Base-by-base conservation (phyloP, 2,329 filamentous ascomycete species). In the Colletotrichum tamarilloi region DNA sequence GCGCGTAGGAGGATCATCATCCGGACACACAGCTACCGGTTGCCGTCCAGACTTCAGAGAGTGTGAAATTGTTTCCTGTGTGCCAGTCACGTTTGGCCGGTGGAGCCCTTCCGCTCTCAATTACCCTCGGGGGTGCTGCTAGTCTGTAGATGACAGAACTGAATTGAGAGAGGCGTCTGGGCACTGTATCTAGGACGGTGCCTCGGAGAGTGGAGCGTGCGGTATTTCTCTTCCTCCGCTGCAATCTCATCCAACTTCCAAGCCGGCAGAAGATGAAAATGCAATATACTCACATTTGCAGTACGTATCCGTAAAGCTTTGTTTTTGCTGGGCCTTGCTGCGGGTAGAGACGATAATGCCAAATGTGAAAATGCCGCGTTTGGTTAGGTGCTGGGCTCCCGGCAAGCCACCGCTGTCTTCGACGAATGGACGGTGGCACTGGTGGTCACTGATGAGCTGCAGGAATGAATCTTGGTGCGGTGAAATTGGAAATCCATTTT, bases 141-240 rank as follows among this genome's bases (percentile, higher is more conserved):
- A 42, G 32, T 35, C 8, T 12, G 12, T 55, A 72, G 66, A 52
- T n/a, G 11, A 49, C 6, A 53, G 19, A 52, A n/a, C 11, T 26
- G 22, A 16, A 28, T 19, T 22, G 26, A 53, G 26, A 53, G 38
- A 46, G 52, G 53, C 59, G 52, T 22, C 30, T 73, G 59, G 42
- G 32, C 59, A 73, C 60, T 60, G 70, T 70, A 8, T 35, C 24
- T 38, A 28, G 35, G 67, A 70, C 70, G 55, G 70, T 73, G 60
- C 35, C 59, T 30, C n/a, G 14, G 42, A 16, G n/a, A 49, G 60
- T 73, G 70, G 70, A 62, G 66, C 56, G 55, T 70, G 70, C 67
- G 70, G 67, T 73, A 73, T 70, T 73, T 73, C 67, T 73, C 59
- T 59, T 55, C 38, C 49, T 63, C 57, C 58, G 49, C 66, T 53